These are phyloP conservation scores for Corrigiola litoralis DNA, from an alignment of 179 eudicot species.

Conservation along the genomic window DNA sequence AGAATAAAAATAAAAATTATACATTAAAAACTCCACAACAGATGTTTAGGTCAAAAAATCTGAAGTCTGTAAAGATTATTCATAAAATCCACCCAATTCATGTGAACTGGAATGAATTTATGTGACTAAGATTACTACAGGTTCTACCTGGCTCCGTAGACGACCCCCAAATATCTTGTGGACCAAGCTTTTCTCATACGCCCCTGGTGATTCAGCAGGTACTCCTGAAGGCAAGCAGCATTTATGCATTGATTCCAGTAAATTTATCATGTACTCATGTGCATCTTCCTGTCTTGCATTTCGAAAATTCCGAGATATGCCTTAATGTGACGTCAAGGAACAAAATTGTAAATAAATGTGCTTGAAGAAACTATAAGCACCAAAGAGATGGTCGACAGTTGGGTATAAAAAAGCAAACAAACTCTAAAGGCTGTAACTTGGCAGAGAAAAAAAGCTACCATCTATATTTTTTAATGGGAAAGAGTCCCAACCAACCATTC, in stretches of 20 bases:
- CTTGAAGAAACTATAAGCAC: neutral
- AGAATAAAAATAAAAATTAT: neutral
- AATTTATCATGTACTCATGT: conserved; percentile 95
- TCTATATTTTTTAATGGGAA: no score
- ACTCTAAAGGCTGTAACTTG: neutral
- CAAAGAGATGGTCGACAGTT: neutral
- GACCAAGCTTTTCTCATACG: conserved; percentile 92
- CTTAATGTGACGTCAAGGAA: conserved; percentile 60
- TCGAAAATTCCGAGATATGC: conserved; percentile 80
- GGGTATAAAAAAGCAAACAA: no score
- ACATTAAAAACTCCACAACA: no score
- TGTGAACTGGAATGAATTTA: neutral
- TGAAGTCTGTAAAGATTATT: neutral
- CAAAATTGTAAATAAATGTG: no score
- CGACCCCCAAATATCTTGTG: conserved; percentile 96
- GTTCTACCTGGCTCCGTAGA: conserved; percentile 81
- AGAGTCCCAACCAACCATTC: no score
- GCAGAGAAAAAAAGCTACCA: no score
- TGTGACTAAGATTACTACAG: neutral
- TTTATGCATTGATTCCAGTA: conserved; percentile 93
- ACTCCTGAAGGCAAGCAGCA: conserved; percentile 94
- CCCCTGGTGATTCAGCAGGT: conserved; percentile 86
- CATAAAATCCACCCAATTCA: neutral
- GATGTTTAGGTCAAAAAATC: neutral
- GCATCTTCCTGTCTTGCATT: conserved; percentile 98